Evolutionary conservation across 202 grass and related monocot species (phyloP).

Genomic region (Hordeum pubiflorum): DNA sequence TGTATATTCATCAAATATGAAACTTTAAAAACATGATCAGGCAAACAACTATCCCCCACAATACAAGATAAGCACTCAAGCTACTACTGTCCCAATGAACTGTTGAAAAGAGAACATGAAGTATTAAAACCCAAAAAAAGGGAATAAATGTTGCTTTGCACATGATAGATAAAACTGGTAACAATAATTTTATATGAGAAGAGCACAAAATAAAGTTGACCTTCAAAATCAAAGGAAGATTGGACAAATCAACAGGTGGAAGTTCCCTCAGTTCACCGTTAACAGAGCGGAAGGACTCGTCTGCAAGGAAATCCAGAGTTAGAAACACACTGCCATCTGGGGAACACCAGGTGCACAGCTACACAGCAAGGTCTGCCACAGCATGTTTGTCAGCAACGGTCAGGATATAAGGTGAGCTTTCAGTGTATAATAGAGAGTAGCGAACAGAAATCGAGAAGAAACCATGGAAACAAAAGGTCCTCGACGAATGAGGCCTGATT

Average conservation of each 20-base stretch:
- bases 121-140: conserved; percentile 6
- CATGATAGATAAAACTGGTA: background rate
- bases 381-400: conserved; percentile 6
- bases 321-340: background rate
- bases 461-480: background rate
- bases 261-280: conserved; percentile 86
- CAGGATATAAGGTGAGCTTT: background rate
- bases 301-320: conserved; percentile 34
- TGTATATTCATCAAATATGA: background rate
- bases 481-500: background rate
- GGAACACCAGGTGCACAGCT: background rate
- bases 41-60: background rate
- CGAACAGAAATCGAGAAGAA: background rate
- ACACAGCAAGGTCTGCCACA: background rate
- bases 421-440: background rate
- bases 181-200: conserved; percentile 21
- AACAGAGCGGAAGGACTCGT: conserved; percentile 66
- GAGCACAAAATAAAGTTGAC: conserved; percentile 27
- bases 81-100: background rate
- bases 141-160: background rate
- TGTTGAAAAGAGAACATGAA: background rate
- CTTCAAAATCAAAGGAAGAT: conserved; percentile 94
- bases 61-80: conserved; percentile 1
- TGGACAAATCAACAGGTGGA: conserved; percentile 80
- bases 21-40: conserved; percentile 18